A percentile compares a stretch with the other conserved stretches of the same genome.
Evolutionary conservation across 2,329 filamentous ascomycete genomes (phyloP).

Genomic region (Aureobasidium sp.): DNA sequence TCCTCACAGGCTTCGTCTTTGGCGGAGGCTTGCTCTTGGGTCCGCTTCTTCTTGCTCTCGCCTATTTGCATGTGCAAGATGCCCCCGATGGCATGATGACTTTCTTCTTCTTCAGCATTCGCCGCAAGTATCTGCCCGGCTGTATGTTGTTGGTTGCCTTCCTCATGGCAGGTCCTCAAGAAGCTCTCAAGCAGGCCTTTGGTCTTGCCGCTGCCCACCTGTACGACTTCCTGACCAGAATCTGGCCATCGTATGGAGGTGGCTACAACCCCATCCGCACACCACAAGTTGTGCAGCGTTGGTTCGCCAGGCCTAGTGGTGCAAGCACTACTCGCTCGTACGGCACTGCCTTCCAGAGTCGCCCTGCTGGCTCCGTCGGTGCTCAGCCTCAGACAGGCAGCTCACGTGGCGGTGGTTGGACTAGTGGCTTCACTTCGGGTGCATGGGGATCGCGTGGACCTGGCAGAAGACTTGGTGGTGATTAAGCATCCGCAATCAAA

Average conservation of each 20-base stretch:
- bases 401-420: slow-evolving; percentile 23
- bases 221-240: slow-evolving; percentile 78
- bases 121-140: slow-evolving; percentile 71
- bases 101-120: slow-evolving; percentile 78
- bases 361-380: slow-evolving; percentile 26
- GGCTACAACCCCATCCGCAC: slow-evolving; percentile 69
- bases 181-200: slow-evolving; percentile 55
- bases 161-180: slow-evolving; percentile 52
- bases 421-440: slow-evolving; percentile 20
- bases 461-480: slow-evolving; percentile 51
- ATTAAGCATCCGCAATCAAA: slow-evolving; percentile 12
- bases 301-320: slow-evolving; percentile 47
- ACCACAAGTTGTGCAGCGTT: slow-evolving; percentile 59
- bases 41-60: slow-evolving; percentile 66
- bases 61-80: slow-evolving; percentile 80
- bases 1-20: slow-evolving; percentile 37
- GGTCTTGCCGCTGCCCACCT: slow-evolving; percentile 84
- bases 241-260: slow-evolving; percentile 84
- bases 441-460: slow-evolving; percentile 53
- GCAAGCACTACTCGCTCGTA: slow-evolving; percentile 42
- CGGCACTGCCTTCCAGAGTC: slow-evolving; percentile 51
- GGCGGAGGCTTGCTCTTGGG: slow-evolving; percentile 42
- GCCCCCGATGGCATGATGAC: slow-evolving; percentile 66
- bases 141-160: slow-evolving; percentile 69
- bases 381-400: slow-evolving; percentile 30